Conservation (phyloP, 495 filamentous ascomycete genomes). For the Daldinia grandis region DNA sequence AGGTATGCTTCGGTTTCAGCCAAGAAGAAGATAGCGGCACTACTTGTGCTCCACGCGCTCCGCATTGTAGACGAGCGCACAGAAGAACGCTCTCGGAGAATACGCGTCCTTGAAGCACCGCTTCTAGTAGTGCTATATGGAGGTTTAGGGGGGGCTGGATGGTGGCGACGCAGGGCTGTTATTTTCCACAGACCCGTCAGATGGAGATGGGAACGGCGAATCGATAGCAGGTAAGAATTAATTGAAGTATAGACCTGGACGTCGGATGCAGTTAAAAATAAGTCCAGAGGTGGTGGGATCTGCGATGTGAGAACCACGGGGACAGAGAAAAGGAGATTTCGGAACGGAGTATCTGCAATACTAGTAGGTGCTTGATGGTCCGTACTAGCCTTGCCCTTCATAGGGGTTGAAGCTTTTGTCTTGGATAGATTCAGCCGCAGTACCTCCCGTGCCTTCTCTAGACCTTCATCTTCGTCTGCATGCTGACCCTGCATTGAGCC, state of each 20-base stretch:
- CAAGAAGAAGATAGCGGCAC: slow-evolving; percentile 85
- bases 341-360: slow-evolving; percentile 66
- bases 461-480: slow-evolving; percentile 75
- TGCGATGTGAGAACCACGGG: slow-evolving; percentile 75
- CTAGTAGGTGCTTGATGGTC: slow-evolving; percentile 39
- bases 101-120: slow-evolving; percentile 62
- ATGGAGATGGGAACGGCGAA: slow-evolving; percentile 82
- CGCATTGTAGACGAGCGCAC: slow-evolving; percentile 70
- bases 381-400: slow-evolving; percentile 32
- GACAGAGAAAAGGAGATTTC: slow-evolving; percentile 82
- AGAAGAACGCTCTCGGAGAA: slow-evolving; percentile 67
- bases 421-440: slow-evolving; percentile 71
- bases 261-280: slow-evolving; percentile 82
- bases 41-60: slow-evolving; percentile 84
- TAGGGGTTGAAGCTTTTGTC: slow-evolving; percentile 46
- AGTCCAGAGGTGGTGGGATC: slow-evolving; percentile 81
- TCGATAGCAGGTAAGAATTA: slow-evolving; percentile 83
- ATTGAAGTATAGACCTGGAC: slow-evolving; percentile 80
- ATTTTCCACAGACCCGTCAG: slow-evolving; percentile 87
- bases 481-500: slow-evolving; percentile 73
- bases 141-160: slow-evolving; percentile 73
- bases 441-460: slow-evolving; percentile 82
- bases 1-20: slow-evolving; percentile 86
- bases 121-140: slow-evolving; percentile 66
- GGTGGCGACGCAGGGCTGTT: slow-evolving; percentile 74